A percentile compares a stretch with the other conserved stretches of the same genome.
phyloP scores from a whole-genome alignment of 192 early-diverging fungal species.

The Entomortierella lignicola region DNA sequence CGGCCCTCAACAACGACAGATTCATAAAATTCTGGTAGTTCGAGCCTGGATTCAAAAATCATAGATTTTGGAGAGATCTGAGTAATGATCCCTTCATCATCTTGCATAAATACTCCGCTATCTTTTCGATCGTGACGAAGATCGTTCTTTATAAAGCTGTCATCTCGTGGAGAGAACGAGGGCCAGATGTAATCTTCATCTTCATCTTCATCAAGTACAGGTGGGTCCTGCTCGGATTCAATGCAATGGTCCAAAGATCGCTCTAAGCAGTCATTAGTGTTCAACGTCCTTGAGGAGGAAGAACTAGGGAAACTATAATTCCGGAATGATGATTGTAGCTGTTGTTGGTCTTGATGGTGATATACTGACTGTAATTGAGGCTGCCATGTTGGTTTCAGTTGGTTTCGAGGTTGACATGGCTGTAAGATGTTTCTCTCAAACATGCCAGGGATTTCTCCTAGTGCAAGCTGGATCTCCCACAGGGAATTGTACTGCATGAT shows the following conservation, averaged over 20 bases:
- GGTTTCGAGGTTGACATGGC: conserved; percentile 7
- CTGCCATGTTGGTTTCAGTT: background rate
- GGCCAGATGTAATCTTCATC: background rate
- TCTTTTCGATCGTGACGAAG: conserved; percentile 29
- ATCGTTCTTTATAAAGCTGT: background rate
- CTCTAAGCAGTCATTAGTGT: background rate
- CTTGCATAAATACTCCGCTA: conserved; percentile 30
- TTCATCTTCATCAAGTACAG: background rate
- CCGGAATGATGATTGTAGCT: background rate
- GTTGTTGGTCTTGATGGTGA: background rate
- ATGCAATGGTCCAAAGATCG: background rate
- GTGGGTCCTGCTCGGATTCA: background rate
- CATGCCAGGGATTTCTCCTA: conserved; percentile 44
- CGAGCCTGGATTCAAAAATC: background rate
- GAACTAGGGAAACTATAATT: background rate
- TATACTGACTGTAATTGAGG: background rate
- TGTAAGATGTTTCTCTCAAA: conserved; percentile 30
- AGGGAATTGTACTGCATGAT: conserved; percentile 16
- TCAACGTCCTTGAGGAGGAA: background rate
- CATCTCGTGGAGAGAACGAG: background rate
- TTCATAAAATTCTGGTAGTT: background rate
- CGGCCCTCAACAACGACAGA: background rate
- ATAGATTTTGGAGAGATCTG: conserved; percentile 6
- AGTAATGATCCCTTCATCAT: conserved; percentile 17
- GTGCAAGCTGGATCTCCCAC: conserved; percentile 43